These are phyloP conservation scores for Cystoisospora suis DNA, from an alignment of 169 alveolate species.

Conservation along the genomic window DNA sequence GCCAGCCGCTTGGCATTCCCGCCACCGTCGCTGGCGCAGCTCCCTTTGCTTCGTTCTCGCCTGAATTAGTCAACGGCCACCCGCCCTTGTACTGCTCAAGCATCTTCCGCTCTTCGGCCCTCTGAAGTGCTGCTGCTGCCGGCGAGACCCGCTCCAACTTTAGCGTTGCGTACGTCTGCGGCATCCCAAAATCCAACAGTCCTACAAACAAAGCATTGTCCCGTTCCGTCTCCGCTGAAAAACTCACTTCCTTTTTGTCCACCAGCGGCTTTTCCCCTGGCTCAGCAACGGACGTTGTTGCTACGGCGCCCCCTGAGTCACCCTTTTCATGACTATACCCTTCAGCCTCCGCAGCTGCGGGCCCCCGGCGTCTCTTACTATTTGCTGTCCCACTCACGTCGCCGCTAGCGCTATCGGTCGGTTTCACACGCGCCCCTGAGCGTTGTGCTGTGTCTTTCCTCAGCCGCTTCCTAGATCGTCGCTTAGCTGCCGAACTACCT, in stretches of 20 bases:
- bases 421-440: too few species aligned
- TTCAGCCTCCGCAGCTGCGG: not conserved
- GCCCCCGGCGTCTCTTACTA: not conserved
- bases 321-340: not conserved
- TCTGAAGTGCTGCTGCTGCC: not conserved
- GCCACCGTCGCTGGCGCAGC: not conserved
- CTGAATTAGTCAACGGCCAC: not conserved
- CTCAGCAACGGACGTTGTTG: not conserved
- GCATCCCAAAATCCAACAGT: not conserved
- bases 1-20: not conserved
- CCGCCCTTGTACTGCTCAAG: not conserved
- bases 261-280: not conserved
- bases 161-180: conserved; percentile 14
- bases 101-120: not conserved
- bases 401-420: too few species aligned
- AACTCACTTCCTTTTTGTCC: not conserved
- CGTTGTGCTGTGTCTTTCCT: too few species aligned
- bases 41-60: not conserved
- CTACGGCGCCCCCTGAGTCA: not conserved
- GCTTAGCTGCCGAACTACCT: too few species aligned
- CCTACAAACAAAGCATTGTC: not conserved
- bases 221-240: not conserved
- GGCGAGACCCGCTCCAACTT: not conserved
- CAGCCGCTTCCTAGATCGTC: too few species aligned
- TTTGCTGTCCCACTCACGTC: not conserved